Evolutionary conservation across 306 rosid species (phyloP), one percentile per base, ranked within the genome.

Genomic region (Morella rubra): DNA sequence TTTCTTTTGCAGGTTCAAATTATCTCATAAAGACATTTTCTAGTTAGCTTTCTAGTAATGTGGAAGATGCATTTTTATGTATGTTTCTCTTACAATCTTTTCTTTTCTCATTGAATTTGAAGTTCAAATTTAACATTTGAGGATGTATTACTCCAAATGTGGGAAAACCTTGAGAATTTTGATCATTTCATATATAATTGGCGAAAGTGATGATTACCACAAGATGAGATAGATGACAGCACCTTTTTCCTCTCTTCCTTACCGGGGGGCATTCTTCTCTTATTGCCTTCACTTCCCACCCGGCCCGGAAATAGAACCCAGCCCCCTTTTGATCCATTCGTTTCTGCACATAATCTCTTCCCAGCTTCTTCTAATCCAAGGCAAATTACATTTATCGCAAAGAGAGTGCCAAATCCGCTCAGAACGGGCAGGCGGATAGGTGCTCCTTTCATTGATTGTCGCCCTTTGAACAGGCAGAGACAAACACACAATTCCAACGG

Each of bases 71-170:
- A 9, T 47, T 47, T 4, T 47, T 47, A 47, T 10, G 52, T 47
- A 47, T 11, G 14, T 14, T 47, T 47, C 52, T 47, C 52, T 47
- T 11, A 47, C 13, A 14, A 47, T 47, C 4, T 47, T 47, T 47
- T 24, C 47, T 13, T n/a, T 41, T 11, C 71, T 40, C 8, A 49
- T 41, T 45, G 15, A 62, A 37, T 62, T 62, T 65, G 6, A 18
- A 65, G 69, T 18, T 40, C 42, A n/a, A 65, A 4, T 41, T 65
- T 56, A 18, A 65, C 71, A 65, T 65, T 65, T 41, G 71, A 16
- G 22, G 22, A 40, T 47, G 69, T n/a, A 16, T 9, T 42, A 18
- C 5, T 41, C 13, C 15, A 65, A 41, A 16, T 40, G 9, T 49
- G 42, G 50, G 42, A 65, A 65, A 41, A 24, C 27, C 9, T 12